phyloP scores from a whole-genome alignment of 2,329 filamentous ascomycete species.

The Arthrobotrys pseudoclavata region DNA sequence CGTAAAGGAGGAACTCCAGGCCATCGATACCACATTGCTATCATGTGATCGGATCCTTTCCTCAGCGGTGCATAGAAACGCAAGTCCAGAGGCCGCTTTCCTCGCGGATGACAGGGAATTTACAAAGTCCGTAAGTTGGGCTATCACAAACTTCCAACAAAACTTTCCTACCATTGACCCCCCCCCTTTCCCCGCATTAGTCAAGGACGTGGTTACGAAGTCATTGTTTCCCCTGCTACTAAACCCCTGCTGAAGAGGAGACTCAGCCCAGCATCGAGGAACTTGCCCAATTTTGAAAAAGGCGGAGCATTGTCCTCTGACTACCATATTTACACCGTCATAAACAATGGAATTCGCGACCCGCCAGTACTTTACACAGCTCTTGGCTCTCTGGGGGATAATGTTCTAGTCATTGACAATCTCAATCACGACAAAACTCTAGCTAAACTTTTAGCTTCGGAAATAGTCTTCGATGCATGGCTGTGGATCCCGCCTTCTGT shows the following conservation, averaged over 20 bases:
- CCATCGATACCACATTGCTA: not conserved
- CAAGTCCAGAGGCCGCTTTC: not conserved
- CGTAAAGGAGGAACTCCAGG: not conserved
- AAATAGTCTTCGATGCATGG: slow-evolving; percentile 28
- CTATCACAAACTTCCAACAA: slow-evolving; percentile 22
- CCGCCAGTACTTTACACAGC: not conserved
- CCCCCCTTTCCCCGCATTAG: slow-evolving; percentile 1
- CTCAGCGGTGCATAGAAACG: not conserved
- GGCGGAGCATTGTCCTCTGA: slow-evolving; percentile 1
- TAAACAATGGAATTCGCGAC: not conserved
- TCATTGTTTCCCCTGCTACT: not conserved
- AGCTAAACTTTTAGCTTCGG: not conserved
- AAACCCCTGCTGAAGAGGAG: slow-evolving; percentile 4
- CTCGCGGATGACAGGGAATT: slow-evolving; percentile 15
- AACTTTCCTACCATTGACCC: not conserved
- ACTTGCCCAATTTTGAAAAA: slow-evolving; percentile 16
- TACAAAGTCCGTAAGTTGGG: slow-evolving; percentile 13
- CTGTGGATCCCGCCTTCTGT: slow-evolving; percentile 9
- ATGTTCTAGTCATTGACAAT: slow-evolving; percentile 14
- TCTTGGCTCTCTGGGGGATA: not conserved
- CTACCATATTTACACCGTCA: slow-evolving; percentile 10
- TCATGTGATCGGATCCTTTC: not conserved
- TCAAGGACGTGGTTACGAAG: not conserved
- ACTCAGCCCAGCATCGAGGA: slow-evolving; percentile 5
- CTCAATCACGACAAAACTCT: not conserved